Base-by-base conservation (phyloP, 2,329 filamentous ascomycete genomes). In the Ophiostoma fasciatum region DNA sequence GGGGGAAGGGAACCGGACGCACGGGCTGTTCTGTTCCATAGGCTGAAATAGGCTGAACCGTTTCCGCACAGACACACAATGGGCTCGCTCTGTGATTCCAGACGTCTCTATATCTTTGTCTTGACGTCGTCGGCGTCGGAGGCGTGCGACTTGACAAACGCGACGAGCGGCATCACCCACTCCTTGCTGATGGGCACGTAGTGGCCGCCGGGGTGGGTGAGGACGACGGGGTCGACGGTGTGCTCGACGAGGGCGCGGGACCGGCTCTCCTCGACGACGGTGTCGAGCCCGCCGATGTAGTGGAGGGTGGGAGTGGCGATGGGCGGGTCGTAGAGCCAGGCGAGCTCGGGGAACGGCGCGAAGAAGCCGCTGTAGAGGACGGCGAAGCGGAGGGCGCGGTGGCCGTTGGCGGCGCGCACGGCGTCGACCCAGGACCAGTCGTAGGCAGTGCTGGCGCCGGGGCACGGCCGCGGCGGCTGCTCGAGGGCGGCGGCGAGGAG, bases 141-240 rank as follows among this genome's bases (percentile, higher is more conserved):
- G 8, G 40, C 30, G 13, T 38, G 46, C 41, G 49, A 48, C 44
- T 45, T 49, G 17, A 58, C 40, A 33, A 57, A 58, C 5, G 47
- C 51, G 2, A 49, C 75, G 45, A 92, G 58, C 22, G 78, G 78
- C 63, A 78, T 77, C 15, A 78, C 73, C 69, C 80, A 90, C 46
- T 85, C 79, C 60, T 80, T 83, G 46, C 78, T 74, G 41, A 84
- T 75, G 0, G 88, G 88, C 49, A 94, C 71, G 50, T 93, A 85
- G 55, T 96, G 88, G 0, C 87, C 87, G 7, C 88, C 88, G 1
- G 88, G 87, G 56, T 93, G 84, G 48, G 79, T 69, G 47, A 73
- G 51, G 44, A 72, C 63, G 50, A 63, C 31, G 0, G 65, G 63
- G 21, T 63, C 65, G 20, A 57, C 63, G 53, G 76, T 83, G 31